Conservation (phyloP, 75 land plant species). For the Picea sitchensis region DNA sequence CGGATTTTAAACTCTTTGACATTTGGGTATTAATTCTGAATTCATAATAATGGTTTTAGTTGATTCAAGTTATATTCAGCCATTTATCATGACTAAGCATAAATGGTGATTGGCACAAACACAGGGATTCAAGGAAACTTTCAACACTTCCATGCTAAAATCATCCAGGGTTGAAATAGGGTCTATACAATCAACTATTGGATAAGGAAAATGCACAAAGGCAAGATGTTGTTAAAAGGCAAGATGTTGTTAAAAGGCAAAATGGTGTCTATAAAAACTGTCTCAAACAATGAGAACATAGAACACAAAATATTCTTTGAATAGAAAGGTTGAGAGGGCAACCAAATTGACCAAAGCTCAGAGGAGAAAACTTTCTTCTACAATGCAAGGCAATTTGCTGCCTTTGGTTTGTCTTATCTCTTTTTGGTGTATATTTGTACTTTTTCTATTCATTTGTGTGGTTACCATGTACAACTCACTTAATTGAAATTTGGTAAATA, state of each 20-base stretch:
- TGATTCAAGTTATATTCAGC: too few species aligned
- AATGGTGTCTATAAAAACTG: not conserved
- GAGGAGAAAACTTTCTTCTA: not conserved
- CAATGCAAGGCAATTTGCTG: not conserved
- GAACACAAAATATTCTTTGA: not conserved
- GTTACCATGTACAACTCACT: not conserved
- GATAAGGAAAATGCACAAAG: not conserved
- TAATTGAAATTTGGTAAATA: not conserved
- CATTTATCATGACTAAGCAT: too few species aligned
- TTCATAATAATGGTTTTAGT: too few species aligned
- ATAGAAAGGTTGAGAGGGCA: not conserved
- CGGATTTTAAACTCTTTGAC: constrained; percentile 45
- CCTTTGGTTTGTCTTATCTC: too few species aligned
- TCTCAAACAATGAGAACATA: not conserved
- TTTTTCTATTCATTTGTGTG: not conserved
- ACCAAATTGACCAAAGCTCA: not conserved
- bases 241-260: not conserved
- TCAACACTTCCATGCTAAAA: not conserved
- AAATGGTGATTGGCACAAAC: too few species aligned
- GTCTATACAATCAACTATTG: too few species aligned
- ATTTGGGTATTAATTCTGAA: too few species aligned
- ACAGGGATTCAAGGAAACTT: too few species aligned
- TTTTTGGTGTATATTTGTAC: too few species aligned
- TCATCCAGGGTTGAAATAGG: not conserved
- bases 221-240: not conserved